A percentile compares a stretch with the other conserved stretches of the same genome.
These are phyloP conservation scores for Pulveroboletus sp. DNA, from an alignment of 768 basidiomycete genomes.

Conservation along the genomic window DNA sequence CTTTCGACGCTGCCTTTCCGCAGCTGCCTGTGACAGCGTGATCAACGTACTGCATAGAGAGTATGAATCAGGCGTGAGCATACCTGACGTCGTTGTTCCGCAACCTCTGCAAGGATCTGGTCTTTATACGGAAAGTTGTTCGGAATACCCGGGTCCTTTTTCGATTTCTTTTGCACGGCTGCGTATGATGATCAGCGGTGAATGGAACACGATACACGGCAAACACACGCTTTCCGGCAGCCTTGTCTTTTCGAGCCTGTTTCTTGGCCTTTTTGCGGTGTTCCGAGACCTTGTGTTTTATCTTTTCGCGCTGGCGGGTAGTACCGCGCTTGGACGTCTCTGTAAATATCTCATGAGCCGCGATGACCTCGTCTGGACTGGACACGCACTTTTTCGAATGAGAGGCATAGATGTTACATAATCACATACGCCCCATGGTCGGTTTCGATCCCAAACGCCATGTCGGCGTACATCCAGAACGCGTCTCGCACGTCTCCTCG, in stretches of 20 bases:
- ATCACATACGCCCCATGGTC: constrained; percentile 11
- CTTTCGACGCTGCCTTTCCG: constrained; percentile 68
- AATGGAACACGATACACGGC: not conserved
- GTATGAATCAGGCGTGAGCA: not conserved
- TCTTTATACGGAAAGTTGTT: constrained; percentile 94
- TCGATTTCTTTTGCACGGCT: constrained; percentile 41
- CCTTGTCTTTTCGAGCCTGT: constrained; percentile 67
- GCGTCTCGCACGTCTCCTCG: constrained; percentile 77
- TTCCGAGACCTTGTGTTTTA: constrained; percentile 75
- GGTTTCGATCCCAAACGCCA: constrained; percentile 46
- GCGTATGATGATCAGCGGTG: constrained; percentile 1
- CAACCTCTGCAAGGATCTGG: constrained; percentile 87
- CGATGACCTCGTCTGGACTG: not conserved
- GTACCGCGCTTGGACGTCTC: constrained; percentile 82
- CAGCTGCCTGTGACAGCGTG: constrained; percentile 54
- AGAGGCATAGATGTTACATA: constrained; percentile 49
- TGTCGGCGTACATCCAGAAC: constrained; percentile 68
- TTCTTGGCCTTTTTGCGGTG: constrained; percentile 74
- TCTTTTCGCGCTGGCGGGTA: constrained; percentile 69
- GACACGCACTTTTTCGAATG: constrained; percentile 62
- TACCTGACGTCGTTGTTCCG: constrained; percentile 75
- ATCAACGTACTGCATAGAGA: not conserved
- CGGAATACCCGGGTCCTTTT: constrained; percentile 90
- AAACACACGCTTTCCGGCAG: constrained; percentile 79
- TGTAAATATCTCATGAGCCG: constrained; percentile 28